phyloP scores from a whole-genome alignment of 768 basidiomycete species.

The Pulveroboletus sp. region DNA sequence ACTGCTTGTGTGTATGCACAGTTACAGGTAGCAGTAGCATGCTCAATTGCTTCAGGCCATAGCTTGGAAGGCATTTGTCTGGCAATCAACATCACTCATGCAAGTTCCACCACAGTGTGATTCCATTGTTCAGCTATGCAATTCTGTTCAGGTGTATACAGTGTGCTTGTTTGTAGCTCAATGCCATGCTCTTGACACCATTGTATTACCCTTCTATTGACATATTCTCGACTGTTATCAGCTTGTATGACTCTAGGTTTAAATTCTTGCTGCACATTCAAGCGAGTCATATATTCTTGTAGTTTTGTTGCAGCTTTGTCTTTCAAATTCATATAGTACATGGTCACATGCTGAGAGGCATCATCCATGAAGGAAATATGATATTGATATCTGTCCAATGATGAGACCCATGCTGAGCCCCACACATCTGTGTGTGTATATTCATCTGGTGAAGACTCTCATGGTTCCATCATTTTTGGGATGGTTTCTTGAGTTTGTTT shows the following conservation, averaged over 20 bases:
- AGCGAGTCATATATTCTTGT: too few species aligned
- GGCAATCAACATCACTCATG: conserved; percentile 30
- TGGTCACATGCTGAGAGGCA: too few species aligned
- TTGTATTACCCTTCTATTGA: conserved; percentile 19
- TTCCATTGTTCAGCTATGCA: conserved; percentile 38
- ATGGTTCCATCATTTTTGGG: too few species aligned
- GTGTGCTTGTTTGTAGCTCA: too few species aligned
- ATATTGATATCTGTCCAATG: too few species aligned
- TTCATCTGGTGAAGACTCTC: background rate
- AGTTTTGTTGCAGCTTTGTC: too few species aligned
- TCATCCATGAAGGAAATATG: too few species aligned
- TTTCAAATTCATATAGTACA: too few species aligned
- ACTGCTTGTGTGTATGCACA: background rate
- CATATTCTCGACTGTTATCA: conserved; percentile 34
- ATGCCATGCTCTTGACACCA: conserved; percentile 28
- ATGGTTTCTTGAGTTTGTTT: too few species aligned
- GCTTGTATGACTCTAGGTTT: conserved; percentile 13
- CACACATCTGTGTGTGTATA: background rate
- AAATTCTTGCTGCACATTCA: background rate
- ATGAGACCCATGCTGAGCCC: background rate
- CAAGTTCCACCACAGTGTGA: conserved; percentile 29
- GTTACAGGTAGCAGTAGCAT: conserved; percentile 32
- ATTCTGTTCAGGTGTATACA: conserved; percentile 38
- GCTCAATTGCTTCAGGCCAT: too few species aligned
- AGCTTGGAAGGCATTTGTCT: conserved; percentile 11